These are phyloP conservation scores for Aspergillus melleus DNA, from an alignment of 2,329 filamentous ascomycete species.

Conservation along the genomic window DNA sequence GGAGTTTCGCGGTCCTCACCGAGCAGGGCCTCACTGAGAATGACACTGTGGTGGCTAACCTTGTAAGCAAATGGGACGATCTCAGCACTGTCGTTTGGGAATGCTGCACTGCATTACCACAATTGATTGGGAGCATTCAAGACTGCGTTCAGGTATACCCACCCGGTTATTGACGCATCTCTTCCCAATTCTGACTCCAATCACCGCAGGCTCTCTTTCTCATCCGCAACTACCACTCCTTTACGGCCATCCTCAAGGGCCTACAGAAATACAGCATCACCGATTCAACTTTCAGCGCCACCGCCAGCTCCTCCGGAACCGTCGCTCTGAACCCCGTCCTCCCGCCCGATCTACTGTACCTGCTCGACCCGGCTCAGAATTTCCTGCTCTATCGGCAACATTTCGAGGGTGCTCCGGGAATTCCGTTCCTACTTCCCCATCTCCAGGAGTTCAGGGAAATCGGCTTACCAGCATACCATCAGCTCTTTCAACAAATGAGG, in stretches of 20 bases:
- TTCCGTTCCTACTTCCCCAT: constrained; percentile 42
- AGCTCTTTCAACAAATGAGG: constrained; percentile 29
- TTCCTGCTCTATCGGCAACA: constrained; percentile 37
- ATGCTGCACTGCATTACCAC: constrained; percentile 38
- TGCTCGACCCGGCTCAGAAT: constrained; percentile 34
- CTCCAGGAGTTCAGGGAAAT: constrained; percentile 32
- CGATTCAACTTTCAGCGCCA: constrained; percentile 18
- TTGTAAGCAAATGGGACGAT: constrained; percentile 32
- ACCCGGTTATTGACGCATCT: constrained; percentile 2
- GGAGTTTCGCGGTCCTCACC: constrained; percentile 31
- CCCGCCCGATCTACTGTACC: constrained; percentile 23
- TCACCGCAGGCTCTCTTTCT: constrained; percentile 29
- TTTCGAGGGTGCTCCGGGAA: constrained; percentile 33
- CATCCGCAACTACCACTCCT: constrained; percentile 38
- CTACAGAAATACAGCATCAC: constrained; percentile 35
- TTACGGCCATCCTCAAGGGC: constrained; percentile 38
- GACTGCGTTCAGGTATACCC: constrained; percentile 34
- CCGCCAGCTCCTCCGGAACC: constrained; percentile 13
- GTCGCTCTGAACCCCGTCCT: constrained; percentile 26
- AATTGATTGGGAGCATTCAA: constrained; percentile 32
- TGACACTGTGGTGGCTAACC: constrained; percentile 20
- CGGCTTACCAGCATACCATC: constrained; percentile 28
- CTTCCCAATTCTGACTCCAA: not conserved
- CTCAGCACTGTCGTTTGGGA: constrained; percentile 38
- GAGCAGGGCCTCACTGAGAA: constrained; percentile 24